These are phyloP conservation scores for Ilyonectria robusta DNA, from an alignment of 2,329 filamentous ascomycete species.

Conservation along the genomic window DNA sequence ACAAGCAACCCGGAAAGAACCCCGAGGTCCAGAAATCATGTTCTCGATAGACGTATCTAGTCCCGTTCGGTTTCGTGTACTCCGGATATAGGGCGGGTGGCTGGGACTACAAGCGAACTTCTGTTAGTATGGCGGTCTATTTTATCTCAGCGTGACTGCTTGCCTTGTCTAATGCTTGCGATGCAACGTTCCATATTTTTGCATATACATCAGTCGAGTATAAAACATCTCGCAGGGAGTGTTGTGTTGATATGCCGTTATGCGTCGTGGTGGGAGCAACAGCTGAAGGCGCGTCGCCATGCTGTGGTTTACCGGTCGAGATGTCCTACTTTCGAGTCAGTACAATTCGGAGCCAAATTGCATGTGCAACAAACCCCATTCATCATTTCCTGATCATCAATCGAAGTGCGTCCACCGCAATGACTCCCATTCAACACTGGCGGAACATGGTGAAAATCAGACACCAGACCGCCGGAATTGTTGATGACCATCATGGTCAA, in stretches of 20 bases:
- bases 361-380: background rate
- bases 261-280: background rate
- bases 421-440: background rate
- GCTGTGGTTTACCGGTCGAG: background rate
- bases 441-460: background rate
- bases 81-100: slow-evolving; percentile 52
- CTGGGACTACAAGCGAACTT: slow-evolving; percentile 3
- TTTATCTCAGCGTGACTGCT: no score
- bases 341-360: background rate
- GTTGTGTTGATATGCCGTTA: background rate
- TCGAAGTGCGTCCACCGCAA: background rate
- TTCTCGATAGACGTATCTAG: slow-evolving; percentile 56
- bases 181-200: slow-evolving; percentile 31
- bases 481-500: background rate
- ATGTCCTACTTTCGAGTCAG: background rate
- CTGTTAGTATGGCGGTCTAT: no score
- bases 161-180: slow-evolving; percentile 12
- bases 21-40: slow-evolving; percentile 63
- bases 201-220: slow-evolving; percentile 17
- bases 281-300: background rate
- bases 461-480: background rate
- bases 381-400: background rate
- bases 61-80: slow-evolving; percentile 54
- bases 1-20: slow-evolving; percentile 63
- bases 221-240: background rate